phyloP scores from a whole-genome alignment of 75 land plant genomes.

The Gnetum montanum region DNA sequence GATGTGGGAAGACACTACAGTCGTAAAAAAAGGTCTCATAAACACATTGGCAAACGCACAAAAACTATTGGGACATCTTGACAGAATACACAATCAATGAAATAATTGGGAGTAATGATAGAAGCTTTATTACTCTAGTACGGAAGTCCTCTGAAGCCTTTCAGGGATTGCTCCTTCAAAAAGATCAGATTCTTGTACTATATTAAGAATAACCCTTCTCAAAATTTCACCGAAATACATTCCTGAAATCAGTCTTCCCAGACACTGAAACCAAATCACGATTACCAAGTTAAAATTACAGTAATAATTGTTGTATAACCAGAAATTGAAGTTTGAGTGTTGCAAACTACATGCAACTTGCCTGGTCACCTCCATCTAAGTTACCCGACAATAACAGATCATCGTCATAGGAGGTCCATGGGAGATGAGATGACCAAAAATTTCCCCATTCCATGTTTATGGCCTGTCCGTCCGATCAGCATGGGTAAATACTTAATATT shows the following conservation, averaged over 20 bases:
- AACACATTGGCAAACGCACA: neutral
- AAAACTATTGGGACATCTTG: too few species aligned
- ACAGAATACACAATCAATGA: too few species aligned
- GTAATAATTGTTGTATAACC: neutral
- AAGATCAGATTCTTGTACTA: slow-evolving; percentile 56
- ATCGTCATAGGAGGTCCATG: slow-evolving; percentile 76
- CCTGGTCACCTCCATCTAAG: slow-evolving; percentile 76
- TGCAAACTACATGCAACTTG: slow-evolving; percentile 9
- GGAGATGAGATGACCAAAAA: slow-evolving; percentile 90
- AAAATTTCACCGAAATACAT: slow-evolving; percentile 96
- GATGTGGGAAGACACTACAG: too few species aligned
- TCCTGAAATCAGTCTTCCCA: slow-evolving; percentile 95
- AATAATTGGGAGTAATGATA: neutral
- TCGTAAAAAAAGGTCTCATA: neutral
- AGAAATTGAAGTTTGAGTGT: neutral
- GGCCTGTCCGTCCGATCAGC: slow-evolving; percentile 57
- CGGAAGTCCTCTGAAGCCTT: slow-evolving; percentile 27
- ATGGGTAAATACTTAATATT: neutral
- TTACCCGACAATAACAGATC: slow-evolving; percentile 82
- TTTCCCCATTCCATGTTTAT: slow-evolving; percentile 98
- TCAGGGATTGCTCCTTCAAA: slow-evolving; percentile 46
- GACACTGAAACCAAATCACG: slow-evolving; percentile 54
- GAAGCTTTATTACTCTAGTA: slow-evolving; percentile 25
- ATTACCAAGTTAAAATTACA: neutral
- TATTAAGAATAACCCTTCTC: slow-evolving; percentile 68